phyloP scores from a whole-genome alignment of 1,139 yeast genomes.

The Scheffersomyces parashehatae region DNA sequence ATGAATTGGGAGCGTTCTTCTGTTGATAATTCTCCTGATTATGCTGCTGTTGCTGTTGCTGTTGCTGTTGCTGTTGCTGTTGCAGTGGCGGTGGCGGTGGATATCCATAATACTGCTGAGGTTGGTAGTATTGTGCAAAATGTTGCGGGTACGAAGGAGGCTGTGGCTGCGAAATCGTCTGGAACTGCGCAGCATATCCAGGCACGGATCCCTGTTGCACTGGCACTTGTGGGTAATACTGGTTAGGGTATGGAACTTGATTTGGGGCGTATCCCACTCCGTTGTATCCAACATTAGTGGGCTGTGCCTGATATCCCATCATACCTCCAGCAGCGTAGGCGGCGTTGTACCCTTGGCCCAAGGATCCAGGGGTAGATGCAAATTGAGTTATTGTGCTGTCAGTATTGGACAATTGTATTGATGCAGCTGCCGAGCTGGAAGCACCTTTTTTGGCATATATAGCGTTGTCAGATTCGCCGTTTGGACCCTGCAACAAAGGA shows the following conservation, averaged over 20 bases:
- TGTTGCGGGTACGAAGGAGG: not conserved
- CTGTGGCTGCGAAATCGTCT: not conserved
- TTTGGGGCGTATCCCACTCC: conserved; percentile 1
- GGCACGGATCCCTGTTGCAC: not conserved
- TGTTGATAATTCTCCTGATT: not conserved
- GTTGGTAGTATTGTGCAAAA: not conserved
- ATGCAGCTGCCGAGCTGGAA: too few relatives aligned
- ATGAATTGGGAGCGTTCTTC: not conserved
- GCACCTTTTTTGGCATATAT: too few relatives aligned
- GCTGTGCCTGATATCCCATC: too few relatives aligned
- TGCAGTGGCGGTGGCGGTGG: conserved; percentile 2
- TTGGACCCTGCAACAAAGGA: conserved; percentile 1
- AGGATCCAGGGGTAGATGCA: too few relatives aligned
- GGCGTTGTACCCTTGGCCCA: too few relatives aligned
- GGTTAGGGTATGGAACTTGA: conserved; percentile 1
- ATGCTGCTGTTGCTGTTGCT: not conserved
- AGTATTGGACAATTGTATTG: too few relatives aligned
- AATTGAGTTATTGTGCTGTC: too few relatives aligned
- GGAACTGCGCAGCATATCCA: not conserved
- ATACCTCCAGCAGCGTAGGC: too few relatives aligned
- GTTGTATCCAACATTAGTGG: too few relatives aligned
- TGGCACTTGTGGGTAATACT: conserved; percentile 4
- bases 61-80: not conserved
- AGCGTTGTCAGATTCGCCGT: too few relatives aligned
- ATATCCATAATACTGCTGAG: conserved; percentile 1